A percentile compares a stretch with the other conserved stretches of the same genome.
Conservation (phyloP, 2,329 filamentous ascomycete genomes). For the Epichloe bromicola region DNA sequence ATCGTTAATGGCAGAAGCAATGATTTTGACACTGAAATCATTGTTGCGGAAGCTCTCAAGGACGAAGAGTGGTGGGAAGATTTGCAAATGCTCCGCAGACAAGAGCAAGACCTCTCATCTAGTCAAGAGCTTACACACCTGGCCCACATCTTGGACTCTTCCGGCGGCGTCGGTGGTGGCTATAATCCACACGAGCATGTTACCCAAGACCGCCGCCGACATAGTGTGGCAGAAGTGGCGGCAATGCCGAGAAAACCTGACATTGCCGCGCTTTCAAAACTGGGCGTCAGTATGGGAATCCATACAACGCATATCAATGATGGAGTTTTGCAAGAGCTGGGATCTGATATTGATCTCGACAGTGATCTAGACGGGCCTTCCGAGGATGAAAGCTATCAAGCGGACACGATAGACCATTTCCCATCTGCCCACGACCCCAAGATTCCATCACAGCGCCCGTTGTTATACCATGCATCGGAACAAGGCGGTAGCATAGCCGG, state of each 20-base stretch:
- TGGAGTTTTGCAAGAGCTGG: conserved; percentile 38
- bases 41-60: conserved; percentile 53
- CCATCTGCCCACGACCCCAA: conserved; percentile 13
- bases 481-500: neutral
- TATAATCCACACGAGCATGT: conserved; percentile 29
- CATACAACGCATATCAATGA: conserved; percentile 59
- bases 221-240: conserved; percentile 45
- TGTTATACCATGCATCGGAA: conserved; percentile 6
- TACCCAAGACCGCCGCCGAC: conserved; percentile 19
- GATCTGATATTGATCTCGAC: conserved; percentile 18
- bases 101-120: conserved; percentile 22
- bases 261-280: conserved; percentile 34
- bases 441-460: conserved; percentile 10
- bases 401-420: conserved; percentile 14
- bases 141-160: conserved; percentile 30
- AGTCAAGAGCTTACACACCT: conserved; percentile 32
- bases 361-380: conserved; percentile 19
- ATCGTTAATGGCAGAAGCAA: conserved; percentile 59
- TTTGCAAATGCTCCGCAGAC: conserved; percentile 42
- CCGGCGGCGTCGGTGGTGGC: conserved; percentile 22
- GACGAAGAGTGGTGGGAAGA: conserved; percentile 78
- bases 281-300: conserved; percentile 60
- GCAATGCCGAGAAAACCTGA: conserved; percentile 50
- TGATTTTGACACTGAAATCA: conserved; percentile 40
- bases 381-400: conserved; percentile 17